Conservation (phyloP, 169 alveolate genomes). For the Cryptosporidium sp. region DNA sequence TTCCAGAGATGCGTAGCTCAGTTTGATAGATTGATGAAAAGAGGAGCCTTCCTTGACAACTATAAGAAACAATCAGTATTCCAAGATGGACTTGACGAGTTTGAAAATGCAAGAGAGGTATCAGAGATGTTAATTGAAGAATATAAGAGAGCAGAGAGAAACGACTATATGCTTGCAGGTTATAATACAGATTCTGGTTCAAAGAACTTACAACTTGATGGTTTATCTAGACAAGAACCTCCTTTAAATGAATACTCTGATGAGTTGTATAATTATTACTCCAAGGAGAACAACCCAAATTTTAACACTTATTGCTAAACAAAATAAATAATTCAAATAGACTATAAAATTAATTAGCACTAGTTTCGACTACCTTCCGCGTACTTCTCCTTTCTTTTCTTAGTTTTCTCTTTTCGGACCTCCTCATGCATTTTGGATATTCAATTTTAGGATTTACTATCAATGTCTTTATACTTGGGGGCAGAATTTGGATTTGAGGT, state of each 20-base stretch:
- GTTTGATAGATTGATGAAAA: slow-evolving; percentile 92
- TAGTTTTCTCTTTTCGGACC: slow-evolving; percentile 51
- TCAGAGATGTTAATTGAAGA: slow-evolving; percentile 94
- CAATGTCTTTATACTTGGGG: slow-evolving; percentile 3
- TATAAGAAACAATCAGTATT: slow-evolving; percentile 89
- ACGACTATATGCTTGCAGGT: slow-evolving; percentile 87
- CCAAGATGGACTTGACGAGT: slow-evolving; percentile 83
- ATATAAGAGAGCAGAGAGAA: slow-evolving; percentile 96
- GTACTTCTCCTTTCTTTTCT: slow-evolving; percentile 51
- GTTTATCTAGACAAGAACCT: not conserved
- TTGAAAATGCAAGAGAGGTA: slow-evolving; percentile 88
- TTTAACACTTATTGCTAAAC: slow-evolving; percentile 2
- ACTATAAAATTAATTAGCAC: slow-evolving; percentile 11
- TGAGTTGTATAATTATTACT: slow-evolving; percentile 13
- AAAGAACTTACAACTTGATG: not conserved
- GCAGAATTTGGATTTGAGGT: not conserved
- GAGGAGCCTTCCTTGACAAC: slow-evolving; percentile 97
- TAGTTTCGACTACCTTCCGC: not conserved
- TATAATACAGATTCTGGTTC: slow-evolving; percentile 27
- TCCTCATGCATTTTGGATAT: slow-evolving; percentile 33
- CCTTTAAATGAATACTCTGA: slow-evolving; percentile 12
- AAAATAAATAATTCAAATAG: slow-evolving; percentile 16
- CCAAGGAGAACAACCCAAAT: slow-evolving; percentile 26
- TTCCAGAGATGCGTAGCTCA: slow-evolving; percentile 91
- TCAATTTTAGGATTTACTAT: slow-evolving; percentile 47